Evolutionary conservation across 352 stramenopile genomes (phyloP).

Genomic region (Pythium scleroteichum): DNA sequence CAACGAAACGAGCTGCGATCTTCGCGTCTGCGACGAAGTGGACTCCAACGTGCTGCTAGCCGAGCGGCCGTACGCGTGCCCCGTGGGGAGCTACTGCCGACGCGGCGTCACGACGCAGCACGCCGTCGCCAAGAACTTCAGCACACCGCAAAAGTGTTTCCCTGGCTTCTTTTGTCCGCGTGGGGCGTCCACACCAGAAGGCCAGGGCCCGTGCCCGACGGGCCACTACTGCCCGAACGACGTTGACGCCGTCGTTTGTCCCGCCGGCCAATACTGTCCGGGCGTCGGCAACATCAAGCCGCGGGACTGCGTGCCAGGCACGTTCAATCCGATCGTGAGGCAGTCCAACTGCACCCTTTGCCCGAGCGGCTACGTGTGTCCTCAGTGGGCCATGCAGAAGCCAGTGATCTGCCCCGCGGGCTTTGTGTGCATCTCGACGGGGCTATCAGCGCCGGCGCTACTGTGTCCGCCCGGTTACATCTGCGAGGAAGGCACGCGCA

Average conservation of each 20-base stretch:
- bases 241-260: constrained; percentile 90
- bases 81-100: constrained; percentile 92
- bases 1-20: constrained; percentile 44
- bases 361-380: constrained; percentile 93
- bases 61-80: constrained; percentile 94
- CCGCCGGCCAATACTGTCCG: constrained; percentile 92
- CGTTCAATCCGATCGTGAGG: constrained; percentile 84
- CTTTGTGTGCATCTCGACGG: constrained; percentile 95
- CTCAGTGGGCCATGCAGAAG: constrained; percentile 68
- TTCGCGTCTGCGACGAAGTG: constrained; percentile 51
- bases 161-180: constrained; percentile 96
- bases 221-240: constrained; percentile 95
- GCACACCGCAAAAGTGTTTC: constrained; percentile 94
- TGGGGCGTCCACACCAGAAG: constrained; percentile 91
- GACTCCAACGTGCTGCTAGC: constrained; percentile 51
- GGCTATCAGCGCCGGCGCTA: constrained; percentile 88
- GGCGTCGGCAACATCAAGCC: constrained; percentile 93
- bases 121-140: constrained; percentile 86
- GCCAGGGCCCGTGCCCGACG: constrained; percentile 92
- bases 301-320: constrained; percentile 92
- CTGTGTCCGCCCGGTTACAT: constrained; percentile 95
- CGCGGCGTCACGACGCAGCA: constrained; percentile 77
- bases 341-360: constrained; percentile 95
- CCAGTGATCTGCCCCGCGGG: constrained; percentile 91
- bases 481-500: constrained; percentile 92